Evolutionary conservation across 179 eudicot genomes (phyloP), one percentile per base, ranked within the genome.

Genomic region (Corrigiola litoralis): DNA sequence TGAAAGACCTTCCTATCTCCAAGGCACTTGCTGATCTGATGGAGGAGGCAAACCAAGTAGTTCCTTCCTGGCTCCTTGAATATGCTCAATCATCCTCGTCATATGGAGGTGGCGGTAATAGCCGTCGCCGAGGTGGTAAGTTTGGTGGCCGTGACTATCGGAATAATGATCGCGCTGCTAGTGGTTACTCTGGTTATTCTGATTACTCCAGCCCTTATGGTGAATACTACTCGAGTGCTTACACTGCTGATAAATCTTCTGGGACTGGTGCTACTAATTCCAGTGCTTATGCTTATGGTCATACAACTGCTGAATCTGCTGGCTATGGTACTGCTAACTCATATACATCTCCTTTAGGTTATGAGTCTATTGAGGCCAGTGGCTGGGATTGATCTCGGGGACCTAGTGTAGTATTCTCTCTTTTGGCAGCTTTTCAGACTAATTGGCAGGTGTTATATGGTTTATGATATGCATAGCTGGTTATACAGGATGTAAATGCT

Each of bases 11-110:
- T 12, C 61, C 80, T 17, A 53, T 89, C 16, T 87, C 96, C n/a
- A 80, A 76, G 61, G 67, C 86, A 0, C 83, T 89, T 5, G 74
- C 50, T n/a, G 86, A 86, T 61, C 63, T 86, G 11, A 86, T 89
- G 89, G 65, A 62, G 69, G 90, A 89, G 71, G 77, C 86, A 4
- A 79, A 86, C 6, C 96, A 89, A 65, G 83, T 80, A 29, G 84
- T 86, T 25, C 96, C 96, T 0, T 0, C 72, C 0, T 89, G 90
- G 90, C 88, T 89, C 8, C 51, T 52, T 47, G 75, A 84, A 4
- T 85, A 70, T 67, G 85, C 92, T 6, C 72, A 69, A 61, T 54
- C 74, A 23, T 33, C 79, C 20, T 69, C 78, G 13, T 28, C 68
- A 42, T 47, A 47, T 49, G 72, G 69, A 3, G 48, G 60, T 27